These are phyloP conservation scores for Fonsecaea monophora DNA, from an alignment of 2,329 filamentous ascomycete species.

Conservation along the genomic window DNA sequence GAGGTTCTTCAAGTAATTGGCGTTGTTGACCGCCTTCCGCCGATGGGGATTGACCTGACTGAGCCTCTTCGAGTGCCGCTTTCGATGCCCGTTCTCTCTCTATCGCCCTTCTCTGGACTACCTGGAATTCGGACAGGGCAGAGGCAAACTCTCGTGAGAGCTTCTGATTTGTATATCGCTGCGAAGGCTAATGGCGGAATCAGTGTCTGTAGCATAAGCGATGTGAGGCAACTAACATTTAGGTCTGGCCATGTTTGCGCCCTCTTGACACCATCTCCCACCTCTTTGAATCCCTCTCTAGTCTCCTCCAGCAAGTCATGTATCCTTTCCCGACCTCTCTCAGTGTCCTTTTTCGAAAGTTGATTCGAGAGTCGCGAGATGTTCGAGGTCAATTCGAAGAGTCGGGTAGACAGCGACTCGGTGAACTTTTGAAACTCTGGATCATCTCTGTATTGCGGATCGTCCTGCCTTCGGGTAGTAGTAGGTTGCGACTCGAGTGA, in stretches of 20 bases:
- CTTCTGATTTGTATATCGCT: conserved; percentile 96
- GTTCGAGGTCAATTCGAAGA: conserved; percentile 88
- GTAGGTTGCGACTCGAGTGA: conserved; percentile 81
- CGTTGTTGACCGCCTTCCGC: conserved; percentile 64
- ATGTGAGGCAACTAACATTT: conserved; percentile 62
- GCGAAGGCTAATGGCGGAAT: conserved; percentile 70
- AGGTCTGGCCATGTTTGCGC: conserved; percentile 86
- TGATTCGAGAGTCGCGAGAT: conserved; percentile 85
- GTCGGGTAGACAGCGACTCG: conserved; percentile 80
- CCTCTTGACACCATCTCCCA: conserved; percentile 92
- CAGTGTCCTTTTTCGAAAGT: conserved; percentile 86
- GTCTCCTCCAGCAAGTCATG: conserved; percentile 87
- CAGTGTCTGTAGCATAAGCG: conserved; percentile 8
- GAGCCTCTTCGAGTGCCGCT: conserved; percentile 70
- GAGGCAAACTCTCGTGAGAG: conserved; percentile 91
- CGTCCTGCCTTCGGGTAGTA: conserved; percentile 70
- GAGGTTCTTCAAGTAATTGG: conserved; percentile 77
- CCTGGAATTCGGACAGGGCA: conserved; percentile 88
- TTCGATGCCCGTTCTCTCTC: conserved; percentile 93
- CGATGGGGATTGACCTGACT: conserved; percentile 41
- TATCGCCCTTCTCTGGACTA: conserved; percentile 84
- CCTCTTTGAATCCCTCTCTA: conserved; percentile 83
- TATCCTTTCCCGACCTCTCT: conserved; percentile 87
- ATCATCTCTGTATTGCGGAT: conserved; percentile 83
- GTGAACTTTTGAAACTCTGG: conserved; percentile 88